Conservation (phyloP, 2,329 filamentous ascomycete genomes). For the Fusarium sp. region DNA sequence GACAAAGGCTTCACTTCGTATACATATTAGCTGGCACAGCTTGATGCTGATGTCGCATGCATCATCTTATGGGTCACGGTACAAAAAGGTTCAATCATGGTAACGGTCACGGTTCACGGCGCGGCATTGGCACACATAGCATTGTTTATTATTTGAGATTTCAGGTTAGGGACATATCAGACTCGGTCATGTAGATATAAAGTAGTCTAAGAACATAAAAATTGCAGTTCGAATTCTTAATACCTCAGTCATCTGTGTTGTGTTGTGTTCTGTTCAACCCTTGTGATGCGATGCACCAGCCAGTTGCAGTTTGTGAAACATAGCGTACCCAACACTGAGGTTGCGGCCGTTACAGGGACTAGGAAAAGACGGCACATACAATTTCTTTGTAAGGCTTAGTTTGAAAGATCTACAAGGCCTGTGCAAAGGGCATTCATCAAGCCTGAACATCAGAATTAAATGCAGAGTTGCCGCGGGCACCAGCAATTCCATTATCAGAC, state of each 20-base stretch:
- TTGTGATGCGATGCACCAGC: conserved; percentile 3
- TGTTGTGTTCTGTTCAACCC: background rate
- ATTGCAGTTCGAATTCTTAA: conserved; percentile 6
- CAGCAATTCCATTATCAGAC: background rate
- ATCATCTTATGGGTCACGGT: conserved; percentile 45
- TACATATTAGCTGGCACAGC: conserved; percentile 40
- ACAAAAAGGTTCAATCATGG: conserved; percentile 45
- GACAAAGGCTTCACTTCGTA: conserved; percentile 41
- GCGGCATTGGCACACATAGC: conserved; percentile 34
- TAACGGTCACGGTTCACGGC: conserved; percentile 28
- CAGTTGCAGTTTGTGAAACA: conserved; percentile 15
- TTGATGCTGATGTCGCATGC: conserved; percentile 43
- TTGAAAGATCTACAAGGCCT: conserved; percentile 9
- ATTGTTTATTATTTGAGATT: conserved; percentile 12
- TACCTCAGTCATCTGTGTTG: background rate
- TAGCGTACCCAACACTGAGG: background rate
- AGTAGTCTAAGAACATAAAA: conserved; percentile 24
- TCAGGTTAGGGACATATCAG: conserved; percentile 15
- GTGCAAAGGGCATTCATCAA: background rate
- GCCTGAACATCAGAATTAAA: background rate
- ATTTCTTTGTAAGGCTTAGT: conserved; percentile 8
- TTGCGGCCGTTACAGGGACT: conserved; percentile 16
- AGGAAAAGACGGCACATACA: background rate
- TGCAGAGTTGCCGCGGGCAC: conserved; percentile 3
- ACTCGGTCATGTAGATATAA: conserved; percentile 15